Evolutionary conservation across 441 rosid genomes (phyloP).

Genomic region (Geranium incanum): DNA sequence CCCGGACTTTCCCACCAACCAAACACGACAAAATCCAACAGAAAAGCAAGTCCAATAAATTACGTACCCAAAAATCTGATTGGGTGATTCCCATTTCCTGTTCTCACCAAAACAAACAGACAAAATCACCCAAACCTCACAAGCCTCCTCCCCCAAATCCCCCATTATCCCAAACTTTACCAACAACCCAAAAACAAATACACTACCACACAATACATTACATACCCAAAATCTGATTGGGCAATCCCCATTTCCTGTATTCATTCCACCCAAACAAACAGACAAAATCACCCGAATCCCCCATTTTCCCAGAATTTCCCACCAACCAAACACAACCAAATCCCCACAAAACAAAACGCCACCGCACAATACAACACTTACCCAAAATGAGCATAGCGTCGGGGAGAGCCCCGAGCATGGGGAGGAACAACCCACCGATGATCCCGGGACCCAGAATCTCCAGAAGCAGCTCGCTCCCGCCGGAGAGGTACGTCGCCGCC

Average conservation of each 20-base stretch:
- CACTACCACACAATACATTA: no score
- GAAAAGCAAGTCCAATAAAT: background rate
- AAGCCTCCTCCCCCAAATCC: no score
- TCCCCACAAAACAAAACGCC: background rate
- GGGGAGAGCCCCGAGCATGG: slow-evolving; percentile 85
- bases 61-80: slow-evolving; percentile 46
- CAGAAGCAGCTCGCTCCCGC: slow-evolving; percentile 83
- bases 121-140: no score
- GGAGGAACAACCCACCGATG: slow-evolving; percentile 86
- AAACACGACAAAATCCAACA: background rate
- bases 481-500: slow-evolving; percentile 72
- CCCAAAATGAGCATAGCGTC: slow-evolving; percentile 96
- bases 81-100: background rate
- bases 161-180: no score
- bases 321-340: slow-evolving; percentile 3
- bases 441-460: slow-evolving; percentile 88
- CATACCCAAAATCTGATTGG: background rate
- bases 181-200: no score
- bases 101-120: background rate
- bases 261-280: background rate
- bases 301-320: slow-evolving; percentile 5
- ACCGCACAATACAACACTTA: slow-evolving; percentile 19
- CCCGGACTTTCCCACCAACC: slow-evolving; percentile 7
- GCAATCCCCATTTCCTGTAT: background rate
- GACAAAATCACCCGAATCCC: background rate